Conservation (phyloP, 1,284 basidiomycete species). For the Sporisorium exsertum region DNA sequence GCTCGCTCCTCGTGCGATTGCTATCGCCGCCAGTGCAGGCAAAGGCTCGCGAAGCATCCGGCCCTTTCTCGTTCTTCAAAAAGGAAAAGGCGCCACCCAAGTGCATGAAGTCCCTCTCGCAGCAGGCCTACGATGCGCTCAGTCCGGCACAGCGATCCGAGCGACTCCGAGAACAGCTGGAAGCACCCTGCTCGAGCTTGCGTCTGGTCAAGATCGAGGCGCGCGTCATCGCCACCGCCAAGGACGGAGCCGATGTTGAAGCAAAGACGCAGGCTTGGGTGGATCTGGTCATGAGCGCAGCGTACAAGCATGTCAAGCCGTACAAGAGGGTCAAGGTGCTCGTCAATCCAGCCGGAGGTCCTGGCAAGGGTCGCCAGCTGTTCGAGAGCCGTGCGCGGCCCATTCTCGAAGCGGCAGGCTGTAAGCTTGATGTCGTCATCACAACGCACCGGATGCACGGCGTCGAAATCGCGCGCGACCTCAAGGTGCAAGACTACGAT, state of each 20-base stretch:
- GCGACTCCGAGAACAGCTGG: constrained; percentile 44
- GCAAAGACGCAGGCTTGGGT: constrained; percentile 41
- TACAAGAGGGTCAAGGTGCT: constrained; percentile 72
- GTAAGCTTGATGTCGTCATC: constrained; percentile 76
- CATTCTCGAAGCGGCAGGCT: constrained; percentile 82
- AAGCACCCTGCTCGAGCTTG: constrained; percentile 57
- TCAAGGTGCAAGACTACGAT: constrained; percentile 75
- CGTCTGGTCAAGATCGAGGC: constrained; percentile 62
- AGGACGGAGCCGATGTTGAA: constrained; percentile 26
- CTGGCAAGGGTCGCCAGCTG: constrained; percentile 78
- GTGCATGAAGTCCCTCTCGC: constrained; percentile 35
- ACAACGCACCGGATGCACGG: constrained; percentile 76
- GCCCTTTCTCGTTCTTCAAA: constrained; percentile 39
- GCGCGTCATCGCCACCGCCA: constrained; percentile 27
- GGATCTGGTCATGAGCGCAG: constrained; percentile 39
- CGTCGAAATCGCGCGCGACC: constrained; percentile 76
- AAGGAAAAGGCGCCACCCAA: constrained; percentile 26
- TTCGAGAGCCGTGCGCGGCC: constrained; percentile 81
- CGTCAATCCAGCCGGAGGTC: constrained; percentile 89
- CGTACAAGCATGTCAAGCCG: constrained; percentile 43
- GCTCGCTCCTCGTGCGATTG: constrained; percentile 58
- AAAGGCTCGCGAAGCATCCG: constrained; percentile 3
- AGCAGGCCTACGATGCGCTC: constrained; percentile 24
- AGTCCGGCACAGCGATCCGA: constrained; percentile 20
- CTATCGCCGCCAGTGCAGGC: constrained; percentile 50